Percentiles rank a stretch among this genome's conserved stretches.
These are phyloP conservation scores for Wickerhamomyces bisporus DNA, from an alignment of 805 yeast species.

Conservation along the genomic window DNA sequence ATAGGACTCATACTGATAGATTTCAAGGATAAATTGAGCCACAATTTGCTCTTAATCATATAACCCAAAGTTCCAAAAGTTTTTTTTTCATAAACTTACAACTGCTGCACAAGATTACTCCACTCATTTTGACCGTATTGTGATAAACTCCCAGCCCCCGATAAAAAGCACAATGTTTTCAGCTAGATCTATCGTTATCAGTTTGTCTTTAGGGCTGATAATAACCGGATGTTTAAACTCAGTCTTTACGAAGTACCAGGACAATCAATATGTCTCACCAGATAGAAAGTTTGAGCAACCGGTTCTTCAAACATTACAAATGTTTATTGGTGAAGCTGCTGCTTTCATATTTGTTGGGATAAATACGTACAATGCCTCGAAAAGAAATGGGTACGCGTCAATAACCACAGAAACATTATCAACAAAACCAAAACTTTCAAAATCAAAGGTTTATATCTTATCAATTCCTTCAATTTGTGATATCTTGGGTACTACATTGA, in stretches of 20 bases:
- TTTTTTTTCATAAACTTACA: too few species aligned
- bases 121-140: too few species aligned
- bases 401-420: slow-evolving; percentile 2
- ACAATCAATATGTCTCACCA: slow-evolving; percentile 59
- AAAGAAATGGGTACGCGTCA: not conserved
- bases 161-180: slow-evolving; percentile 7
- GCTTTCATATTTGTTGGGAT: slow-evolving; percentile 40
- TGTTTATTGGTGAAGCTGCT: slow-evolving; percentile 69
- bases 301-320: slow-evolving; percentile 71
- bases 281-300: slow-evolving; percentile 66
- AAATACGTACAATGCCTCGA: slow-evolving; percentile 12
- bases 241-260: slow-evolving; percentile 69
- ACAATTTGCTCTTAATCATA: too few species aligned
- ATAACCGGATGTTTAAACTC: slow-evolving; percentile 71
- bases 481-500: slow-evolving; percentile 64
- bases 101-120: too few species aligned
- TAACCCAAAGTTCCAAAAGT: too few species aligned
- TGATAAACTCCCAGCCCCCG: too few species aligned
- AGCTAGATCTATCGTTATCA: slow-evolving; percentile 4
- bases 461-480: slow-evolving; percentile 70
- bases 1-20: too few species aligned
- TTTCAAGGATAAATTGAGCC: too few species aligned
- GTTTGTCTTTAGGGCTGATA: slow-evolving; percentile 44
- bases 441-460: slow-evolving; percentile 30
- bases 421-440: slow-evolving; percentile 16